Base-by-base conservation (phyloP, 164 flowering plant species). In the Vitis riparia region DNA sequence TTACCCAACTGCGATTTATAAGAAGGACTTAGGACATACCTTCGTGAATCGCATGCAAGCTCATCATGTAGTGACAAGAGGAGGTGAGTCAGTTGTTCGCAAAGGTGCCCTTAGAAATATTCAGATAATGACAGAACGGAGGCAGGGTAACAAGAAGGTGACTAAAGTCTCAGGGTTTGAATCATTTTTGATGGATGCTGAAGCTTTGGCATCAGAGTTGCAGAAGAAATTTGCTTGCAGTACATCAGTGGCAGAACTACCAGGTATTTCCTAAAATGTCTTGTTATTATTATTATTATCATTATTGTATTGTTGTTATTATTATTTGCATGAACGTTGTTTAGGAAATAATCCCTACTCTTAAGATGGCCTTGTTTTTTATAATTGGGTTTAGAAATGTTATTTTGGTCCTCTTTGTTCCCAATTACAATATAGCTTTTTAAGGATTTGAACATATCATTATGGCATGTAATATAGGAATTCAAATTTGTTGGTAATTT, bases 181-280 rank as follows among this genome's bases (percentile, higher is more conserved):
- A 72, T 80, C 90, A 10, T 93, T 93, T 77, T 76, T 95, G 79
- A 66, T 95, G 67, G 92, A 90, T 83, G 84, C 89, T 48, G 97
- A 95, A 66, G 73, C 85, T 57, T 76, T 91, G 82, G 97, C 97
- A 51, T 86, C 99, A 47, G 97, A 91, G 77, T 81, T 95, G 77
- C 98, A 95, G 84, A 95, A 95, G 81, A 93, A 93, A 82, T 95
- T 89, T 80, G 98, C 99, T 55, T 95, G 99, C 82, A 95, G 99
- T 78, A 91, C 97, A 15, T 69, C 98, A 15, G 89, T 87, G 64
- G 82, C 92, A 51, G 97, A 91, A 73, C 82, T 95, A 37, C 98
- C 97, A 58, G 97, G 99, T 95, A 80, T 9, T 37, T 37, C 44
- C 44, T 3, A 37, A 37, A 37, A 6, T 37, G 7, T 37, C 44